Evolutionary conservation across 805 yeast species (phyloP), one percentile per base, ranked within the genome.

Genomic region (Saccharomycopsis fibuligera): DNA sequence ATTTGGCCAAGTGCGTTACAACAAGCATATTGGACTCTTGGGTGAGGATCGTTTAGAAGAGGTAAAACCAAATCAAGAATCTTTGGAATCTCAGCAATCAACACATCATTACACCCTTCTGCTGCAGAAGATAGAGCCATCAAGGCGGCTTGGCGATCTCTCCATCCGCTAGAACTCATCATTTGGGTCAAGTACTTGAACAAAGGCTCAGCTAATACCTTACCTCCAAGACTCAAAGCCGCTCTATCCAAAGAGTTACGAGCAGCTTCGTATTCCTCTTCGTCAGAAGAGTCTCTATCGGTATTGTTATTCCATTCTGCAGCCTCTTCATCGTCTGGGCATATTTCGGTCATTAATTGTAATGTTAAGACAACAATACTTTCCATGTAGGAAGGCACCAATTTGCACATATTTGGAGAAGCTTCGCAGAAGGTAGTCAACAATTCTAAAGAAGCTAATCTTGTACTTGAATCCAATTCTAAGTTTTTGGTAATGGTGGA

Each of bases 51-150:
- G 44, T 79, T 72, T 54, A 93, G 71, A n/a, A 84, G 71, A 3
- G 98, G 97, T 57, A 88, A 63, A 30, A 93, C 81, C 79, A 91
- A 74, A 58, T 86, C 95, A 56, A 93, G 69, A 41, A 93, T 79
- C 59, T 78, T 79, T 51, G 89, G 86, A 43, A 88, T 84, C 62
- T 89, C 96, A 29, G 77, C 70, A 42, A 86, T 83, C 66, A 93
- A 73, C 12, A 85, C 88, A 56, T 90, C 97, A 43, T 87, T 75
- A 67, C 98, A 91, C 45, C 99, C 99, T 69, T 93, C 99, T 35
- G 97, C 97, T 21, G 96, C 96, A 4, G 96, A 82, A 0, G 97
- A 89, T 24, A 93, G 70, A 0, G 97, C 97, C 98, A 93, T 93
- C 48, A 93, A 69, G 1, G 97, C 96, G 22, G 96, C 99, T 63